phyloP scores from a whole-genome alignment of 495 filamentous ascomycete genomes.

The Xylaria grammica region DNA sequence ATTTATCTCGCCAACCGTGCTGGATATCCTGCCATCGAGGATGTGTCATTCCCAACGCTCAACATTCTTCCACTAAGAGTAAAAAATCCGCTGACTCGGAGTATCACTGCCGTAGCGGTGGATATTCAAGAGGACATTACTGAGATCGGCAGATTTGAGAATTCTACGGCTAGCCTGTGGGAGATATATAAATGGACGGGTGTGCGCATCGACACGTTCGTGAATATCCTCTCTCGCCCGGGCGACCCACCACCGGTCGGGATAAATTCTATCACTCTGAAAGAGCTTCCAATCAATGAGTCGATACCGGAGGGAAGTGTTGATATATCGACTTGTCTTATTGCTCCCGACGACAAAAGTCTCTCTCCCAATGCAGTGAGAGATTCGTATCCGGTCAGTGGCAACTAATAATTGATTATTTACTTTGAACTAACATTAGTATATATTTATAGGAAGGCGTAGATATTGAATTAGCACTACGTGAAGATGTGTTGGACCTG shows the following conservation, averaged over 20 bases:
- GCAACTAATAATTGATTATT: not conserved
- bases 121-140: constrained; percentile 49
- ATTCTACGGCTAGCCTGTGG: constrained; percentile 50
- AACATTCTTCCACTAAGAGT: constrained; percentile 49
- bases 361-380: constrained; percentile 30
- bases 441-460: constrained; percentile 50
- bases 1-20: constrained; percentile 53
- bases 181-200: constrained; percentile 57
- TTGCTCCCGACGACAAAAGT: constrained; percentile 13
- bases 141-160: constrained; percentile 39
- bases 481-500: constrained; percentile 52
- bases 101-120: constrained; percentile 31
- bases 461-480: constrained; percentile 59
- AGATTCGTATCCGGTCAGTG: constrained; percentile 45
- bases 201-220: constrained; percentile 52
- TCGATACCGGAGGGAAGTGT: not conserved
- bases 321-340: constrained; percentile 5
- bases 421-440: not conserved
- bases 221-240: constrained; percentile 60
- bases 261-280: constrained; percentile 23
- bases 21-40: constrained; percentile 24
- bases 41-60: constrained; percentile 43
- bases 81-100: not conserved
- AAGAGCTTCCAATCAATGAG: constrained; percentile 18
- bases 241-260: constrained; percentile 16